These are phyloP conservation scores for Acanthamoeba triangularis DNA, from an alignment of 208 protist genomes.

Conservation along the genomic window DNA sequence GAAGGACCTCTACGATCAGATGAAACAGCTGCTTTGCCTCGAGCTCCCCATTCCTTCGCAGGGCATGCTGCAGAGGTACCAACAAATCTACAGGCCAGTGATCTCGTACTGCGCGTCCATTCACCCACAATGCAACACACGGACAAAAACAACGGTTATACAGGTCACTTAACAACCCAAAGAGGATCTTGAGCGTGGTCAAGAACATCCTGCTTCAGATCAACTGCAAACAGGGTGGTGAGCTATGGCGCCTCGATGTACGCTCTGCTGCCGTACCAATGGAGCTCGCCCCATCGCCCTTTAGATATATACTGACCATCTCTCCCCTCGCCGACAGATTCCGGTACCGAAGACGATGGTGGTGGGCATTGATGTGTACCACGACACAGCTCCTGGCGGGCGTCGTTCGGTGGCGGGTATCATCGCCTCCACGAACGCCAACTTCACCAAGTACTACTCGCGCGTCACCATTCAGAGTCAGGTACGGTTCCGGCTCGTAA, in stretches of 20 bases:
- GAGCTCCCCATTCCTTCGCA: constrained; percentile 35
- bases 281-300: not conserved
- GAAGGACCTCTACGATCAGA: constrained; percentile 44
- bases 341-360: constrained; percentile 75
- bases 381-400: constrained; percentile 34
- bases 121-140: too few relatives aligned
- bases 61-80: not conserved
- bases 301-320: not conserved
- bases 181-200: constrained; percentile 29
- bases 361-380: constrained; percentile 84
- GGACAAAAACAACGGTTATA: not conserved
- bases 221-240: constrained; percentile 72
- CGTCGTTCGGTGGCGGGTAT: constrained; percentile 79
- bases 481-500: not conserved
- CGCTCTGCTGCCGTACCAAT: not conserved
- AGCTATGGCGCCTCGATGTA: constrained; percentile 65
- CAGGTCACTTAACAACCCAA: not conserved
- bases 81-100: not conserved
- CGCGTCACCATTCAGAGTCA: constrained; percentile 28
- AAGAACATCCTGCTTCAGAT: constrained; percentile 79
- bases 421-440: constrained; percentile 50
- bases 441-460: constrained; percentile 76
- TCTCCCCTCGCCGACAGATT: not conserved
- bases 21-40: constrained; percentile 16
- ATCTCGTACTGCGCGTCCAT: too few relatives aligned